phyloP scores from a whole-genome alignment of 2,329 filamentous ascomycete species.

The Diaporthe vaccinii region DNA sequence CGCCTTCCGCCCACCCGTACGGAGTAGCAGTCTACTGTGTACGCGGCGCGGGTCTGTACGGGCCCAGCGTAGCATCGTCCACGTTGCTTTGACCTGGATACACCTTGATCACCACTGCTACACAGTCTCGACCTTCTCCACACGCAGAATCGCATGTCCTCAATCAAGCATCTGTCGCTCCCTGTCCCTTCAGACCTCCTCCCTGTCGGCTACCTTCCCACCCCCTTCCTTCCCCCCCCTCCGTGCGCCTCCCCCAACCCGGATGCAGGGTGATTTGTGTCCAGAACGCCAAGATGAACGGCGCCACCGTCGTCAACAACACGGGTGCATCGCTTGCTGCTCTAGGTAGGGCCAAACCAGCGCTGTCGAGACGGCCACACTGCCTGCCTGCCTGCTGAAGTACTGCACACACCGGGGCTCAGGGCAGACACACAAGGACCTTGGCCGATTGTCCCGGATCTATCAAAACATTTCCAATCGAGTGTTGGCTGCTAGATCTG shows the following conservation, averaged over 20 bases:
- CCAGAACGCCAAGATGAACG: slow-evolving; percentile 1
- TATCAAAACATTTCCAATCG: slow-evolving; percentile 1
- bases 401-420: not conserved
- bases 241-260: not conserved
- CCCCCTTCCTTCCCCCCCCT: too few relatives aligned
- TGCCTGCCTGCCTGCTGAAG: not conserved
- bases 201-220: not conserved
- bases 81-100: slow-evolving; percentile 23
- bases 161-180: slow-evolving; percentile 27
- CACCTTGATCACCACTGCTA: slow-evolving; percentile 17
- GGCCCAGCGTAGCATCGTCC: slow-evolving; percentile 23
- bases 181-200: not conserved
- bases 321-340: not conserved
- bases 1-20: slow-evolving; percentile 11
- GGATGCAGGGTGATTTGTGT: not conserved
- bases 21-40: slow-evolving; percentile 1
- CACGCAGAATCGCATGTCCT: slow-evolving; percentile 3
- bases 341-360: too few relatives aligned
- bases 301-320: slow-evolving; percentile 4
- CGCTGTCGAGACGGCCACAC: not conserved
- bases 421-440: not conserved
- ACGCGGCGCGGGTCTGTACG: not conserved
- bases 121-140: slow-evolving; percentile 26
- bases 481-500: slow-evolving; percentile 7
- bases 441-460: not conserved